A percentile compares a stretch with the other conserved stretches of the same genome.
Conservation (phyloP, 208 protist genomes). For the Trypanosoma congolense region DNA sequence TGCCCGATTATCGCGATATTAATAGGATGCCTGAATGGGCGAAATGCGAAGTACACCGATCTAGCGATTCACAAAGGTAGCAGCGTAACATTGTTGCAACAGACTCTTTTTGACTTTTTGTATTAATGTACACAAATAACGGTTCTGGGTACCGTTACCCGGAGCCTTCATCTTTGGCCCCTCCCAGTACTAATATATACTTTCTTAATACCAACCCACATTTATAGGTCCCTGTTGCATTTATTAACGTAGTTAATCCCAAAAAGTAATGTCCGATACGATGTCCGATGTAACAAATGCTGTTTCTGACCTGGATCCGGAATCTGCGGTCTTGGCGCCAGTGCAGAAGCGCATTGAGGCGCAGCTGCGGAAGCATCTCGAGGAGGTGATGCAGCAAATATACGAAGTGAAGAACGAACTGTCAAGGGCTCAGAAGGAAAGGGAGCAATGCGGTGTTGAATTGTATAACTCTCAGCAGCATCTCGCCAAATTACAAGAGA, state of each 20-base stretch:
- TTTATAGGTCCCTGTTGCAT: constrained; percentile 20
- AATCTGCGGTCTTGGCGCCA: constrained; percentile 73
- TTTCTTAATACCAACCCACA: constrained; percentile 13
- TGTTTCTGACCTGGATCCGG: constrained; percentile 87
- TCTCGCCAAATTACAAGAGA: constrained; percentile 90
- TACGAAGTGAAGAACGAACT: constrained; percentile 85
- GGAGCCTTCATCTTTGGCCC: no score
- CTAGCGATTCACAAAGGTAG: constrained; percentile 28
- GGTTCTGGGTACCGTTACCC: no score
- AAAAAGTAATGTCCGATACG: constrained; percentile 20
- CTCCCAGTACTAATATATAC: no score
- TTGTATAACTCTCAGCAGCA: constrained; percentile 94
- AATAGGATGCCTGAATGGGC: constrained; percentile 89
- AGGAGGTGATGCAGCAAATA: constrained; percentile 80
- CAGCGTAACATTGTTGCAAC: background rate
- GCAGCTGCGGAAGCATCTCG: constrained; percentile 82
- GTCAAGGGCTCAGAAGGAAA: constrained; percentile 60
- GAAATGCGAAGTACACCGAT: constrained; percentile 70
- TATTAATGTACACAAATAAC: no score
- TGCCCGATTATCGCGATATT: constrained; percentile 85
- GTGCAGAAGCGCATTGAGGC: constrained; percentile 87
- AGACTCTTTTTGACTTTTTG: constrained; percentile 8
- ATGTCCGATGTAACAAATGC: constrained; percentile 75
- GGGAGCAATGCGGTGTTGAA: constrained; percentile 91
- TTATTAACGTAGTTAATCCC: background rate